Percentiles rank a stretch among this genome's conserved stretches.
phyloP scores from a whole-genome alignment of 225 moss, liverwort and hornwort species.

The Pseudoscleropodium purum region DNA sequence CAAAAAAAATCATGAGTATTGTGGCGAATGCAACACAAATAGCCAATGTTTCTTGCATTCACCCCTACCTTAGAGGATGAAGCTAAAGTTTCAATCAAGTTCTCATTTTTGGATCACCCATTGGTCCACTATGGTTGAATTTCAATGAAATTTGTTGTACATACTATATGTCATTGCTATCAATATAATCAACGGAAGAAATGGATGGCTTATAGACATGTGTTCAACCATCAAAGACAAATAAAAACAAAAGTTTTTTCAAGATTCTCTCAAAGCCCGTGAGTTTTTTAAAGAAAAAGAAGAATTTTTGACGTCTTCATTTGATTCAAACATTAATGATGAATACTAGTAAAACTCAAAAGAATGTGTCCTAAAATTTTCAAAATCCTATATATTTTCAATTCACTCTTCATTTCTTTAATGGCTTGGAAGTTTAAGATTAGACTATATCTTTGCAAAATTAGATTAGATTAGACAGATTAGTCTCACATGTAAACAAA shows the following conservation, averaged over 20 bases:
- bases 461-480: background rate
- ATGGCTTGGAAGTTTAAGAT: background rate
- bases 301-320: background rate
- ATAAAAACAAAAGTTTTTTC: background rate
- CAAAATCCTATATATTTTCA: background rate
- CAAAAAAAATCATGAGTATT: no score
- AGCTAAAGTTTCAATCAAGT: no score
- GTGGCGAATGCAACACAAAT: no score
- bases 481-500: background rate
- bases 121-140: no score
- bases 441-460: background rate
- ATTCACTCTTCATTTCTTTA: background rate
- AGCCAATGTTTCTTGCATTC: no score
- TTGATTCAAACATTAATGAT: background rate
- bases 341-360: background rate
- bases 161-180: no score
- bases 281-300: background rate
- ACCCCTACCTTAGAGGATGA: no score
- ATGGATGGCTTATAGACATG: background rate
- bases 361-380: background rate
- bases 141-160: no score
- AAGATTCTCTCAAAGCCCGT: accelerated
- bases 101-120: no score
- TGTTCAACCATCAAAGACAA: background rate
- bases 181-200: no score